Evolutionary conservation across 2,329 filamentous ascomycete genomes (phyloP), one percentile per base, ranked within the genome.

Genomic region (Penicillium sp.): DNA sequence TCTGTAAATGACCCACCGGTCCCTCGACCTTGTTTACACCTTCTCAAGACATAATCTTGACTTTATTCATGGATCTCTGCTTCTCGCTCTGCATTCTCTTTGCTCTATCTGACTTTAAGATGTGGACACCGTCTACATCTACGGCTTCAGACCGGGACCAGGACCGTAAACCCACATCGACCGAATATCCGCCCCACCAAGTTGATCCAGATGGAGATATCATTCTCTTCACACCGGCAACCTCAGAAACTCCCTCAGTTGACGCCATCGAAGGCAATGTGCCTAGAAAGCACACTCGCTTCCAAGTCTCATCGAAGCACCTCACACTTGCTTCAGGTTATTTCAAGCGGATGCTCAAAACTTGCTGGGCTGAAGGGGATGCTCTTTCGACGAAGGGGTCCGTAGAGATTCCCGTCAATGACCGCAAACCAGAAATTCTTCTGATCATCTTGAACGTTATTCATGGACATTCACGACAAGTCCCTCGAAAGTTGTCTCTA

Each of bases 171-270:
- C 20, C 31, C 9, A 47, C 5, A 13, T n/a, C 7, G 13, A 13
- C 14, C 37, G 20, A 2, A 11, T 3, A n/a, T n/a, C n/a, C n/a
- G n/a, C n/a, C 35, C 4, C 5, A 22, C 10, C 8, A 40, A 16
- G 13, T 53, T 20, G 51, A 53, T 40, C 35, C 51, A 4, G 51
- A 53, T 31, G 43, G 51, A 24, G 51, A 53, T 48, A 8, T 53
- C 7, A 16, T 53, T 24, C 20, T 53, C 4, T 40, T 32, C 35
- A 40, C 51, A 4, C 29, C 24, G 24, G 24, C 24, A 26, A 26
- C 24, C 24, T 26, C 35, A 6, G 3, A 32, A 2, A 0, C n/a
- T 13, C 8, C 18, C n/a, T 18, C 22, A 11, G 40, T 39, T 31
- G 26, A 40, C 14, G 5, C 11, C 4, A 8, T 1, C 2, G 31